A percentile compares a stretch with the other conserved stretches of the same genome.
phyloP scores from a whole-genome alignment of 78 protist species.

The Dictyostelium firmibasis region DNA sequence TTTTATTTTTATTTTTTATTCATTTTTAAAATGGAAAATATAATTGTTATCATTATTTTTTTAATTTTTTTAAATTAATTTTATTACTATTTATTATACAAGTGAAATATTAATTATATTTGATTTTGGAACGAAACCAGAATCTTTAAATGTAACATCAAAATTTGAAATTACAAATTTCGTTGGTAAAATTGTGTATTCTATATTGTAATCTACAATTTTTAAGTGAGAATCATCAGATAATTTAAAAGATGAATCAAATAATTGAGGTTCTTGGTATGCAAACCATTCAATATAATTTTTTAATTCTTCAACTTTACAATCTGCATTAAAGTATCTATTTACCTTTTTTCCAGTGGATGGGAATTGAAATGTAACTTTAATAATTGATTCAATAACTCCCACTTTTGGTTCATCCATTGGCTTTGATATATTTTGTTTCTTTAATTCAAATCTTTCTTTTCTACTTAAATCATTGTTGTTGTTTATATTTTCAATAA shows the following conservation, averaged over 20 bases:
- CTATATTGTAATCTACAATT: constrained; percentile 15
- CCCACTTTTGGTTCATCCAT: neutral
- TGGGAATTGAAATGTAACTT: neutral
- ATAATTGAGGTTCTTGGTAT: neutral
- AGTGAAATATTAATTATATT: constrained; percentile 3
- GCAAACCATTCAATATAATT: constrained; percentile 31
- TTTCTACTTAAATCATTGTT: neutral
- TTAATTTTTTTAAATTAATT: neutral
- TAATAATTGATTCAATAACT: neutral
- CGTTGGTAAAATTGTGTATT: neutral
- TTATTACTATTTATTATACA: neutral
- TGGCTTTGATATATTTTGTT: neutral
- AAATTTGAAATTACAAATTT: constrained; percentile 33
- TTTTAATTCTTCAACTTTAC: neutral
- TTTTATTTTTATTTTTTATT: neutral
- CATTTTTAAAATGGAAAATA: neutral
- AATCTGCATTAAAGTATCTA: neutral
- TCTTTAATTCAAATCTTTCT: constrained; percentile 4
- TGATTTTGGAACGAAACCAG: constrained; percentile 35
- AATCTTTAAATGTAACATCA: constrained; percentile 32
- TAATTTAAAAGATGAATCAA: constrained; percentile 1
- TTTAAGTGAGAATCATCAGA: neutral
- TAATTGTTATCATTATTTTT: neutral
- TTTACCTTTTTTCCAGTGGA: neutral
- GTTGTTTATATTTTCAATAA: neutral